Percentiles rank a stretch among this genome's conserved stretches.
These are phyloP conservation scores for Myxozyma neglecta DNA, from an alignment of 805 yeast genomes.

Conservation along the genomic window DNA sequence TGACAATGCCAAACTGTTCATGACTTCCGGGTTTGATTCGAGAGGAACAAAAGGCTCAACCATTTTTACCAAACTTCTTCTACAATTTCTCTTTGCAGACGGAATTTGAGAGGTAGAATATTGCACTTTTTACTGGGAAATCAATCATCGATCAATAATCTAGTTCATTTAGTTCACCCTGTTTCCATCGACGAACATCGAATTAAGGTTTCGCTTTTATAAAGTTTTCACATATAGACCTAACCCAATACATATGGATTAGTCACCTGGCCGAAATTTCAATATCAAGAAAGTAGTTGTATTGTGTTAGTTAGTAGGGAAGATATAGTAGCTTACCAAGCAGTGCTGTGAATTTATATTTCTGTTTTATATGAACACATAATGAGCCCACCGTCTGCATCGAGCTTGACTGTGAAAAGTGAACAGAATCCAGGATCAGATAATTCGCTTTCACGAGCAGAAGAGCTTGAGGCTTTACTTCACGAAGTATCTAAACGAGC, in stretches of 20 bases:
- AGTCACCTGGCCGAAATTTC: neutral
- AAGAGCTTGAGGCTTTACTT: constrained; percentile 54
- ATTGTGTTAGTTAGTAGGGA: too few relatives aligned
- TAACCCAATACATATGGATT: constrained; percentile 4
- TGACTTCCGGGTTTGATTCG: constrained; percentile 87
- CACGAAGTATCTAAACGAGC: constrained; percentile 52
- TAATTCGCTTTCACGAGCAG: constrained; percentile 36
- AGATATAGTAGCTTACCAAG: too few relatives aligned
- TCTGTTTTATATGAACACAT: neutral
- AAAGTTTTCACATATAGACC: neutral
- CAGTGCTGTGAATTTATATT: neutral
- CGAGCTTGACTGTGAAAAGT: neutral
- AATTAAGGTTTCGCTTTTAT: constrained; percentile 2
- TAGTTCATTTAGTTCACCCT: too few relatives aligned
- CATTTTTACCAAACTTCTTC: neutral
- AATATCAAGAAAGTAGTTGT: too few relatives aligned
- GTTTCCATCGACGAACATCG: too few relatives aligned
- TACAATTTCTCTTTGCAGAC: neutral
- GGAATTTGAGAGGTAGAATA: neutral
- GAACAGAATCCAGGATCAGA: neutral
- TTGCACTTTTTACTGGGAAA: neutral
- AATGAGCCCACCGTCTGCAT: constrained; percentile 5
- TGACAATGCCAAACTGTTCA: constrained; percentile 63
- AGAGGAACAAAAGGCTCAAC: constrained; percentile 56
- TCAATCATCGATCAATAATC: neutral